Base-by-base conservation (phyloP, 345 rosid species). In the Gossypium longicalyx region DNA sequence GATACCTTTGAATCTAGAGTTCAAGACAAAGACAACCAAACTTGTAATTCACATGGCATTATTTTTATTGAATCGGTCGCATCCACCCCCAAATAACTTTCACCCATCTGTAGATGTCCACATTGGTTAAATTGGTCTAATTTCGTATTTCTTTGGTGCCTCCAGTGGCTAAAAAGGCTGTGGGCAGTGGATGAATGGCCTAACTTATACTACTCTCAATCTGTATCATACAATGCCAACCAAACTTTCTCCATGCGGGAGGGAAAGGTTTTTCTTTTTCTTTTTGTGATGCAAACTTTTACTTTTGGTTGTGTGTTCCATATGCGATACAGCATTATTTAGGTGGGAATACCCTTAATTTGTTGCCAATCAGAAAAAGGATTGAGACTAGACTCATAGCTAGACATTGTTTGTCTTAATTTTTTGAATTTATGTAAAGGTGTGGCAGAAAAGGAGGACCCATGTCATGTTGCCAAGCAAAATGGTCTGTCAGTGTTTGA, bases 401-500 rank as follows among this genome's bases (percentile, higher is more conserved):
- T 20, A 44, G 10, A 8, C 2, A 34, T 51, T 51, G 25, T 69
- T 49, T 27, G 43, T 17, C 52, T 60, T 23, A 29, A 51, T 58
- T 60, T 29, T 68, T 58, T 72, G 70, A 75, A 69, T 52, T 34
- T 45, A 59, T 51, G 72, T 12, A 45, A 53, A 56, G 63, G 52
- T 73, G 58, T 57, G 62, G 74, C 79, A 71, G 29, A 52, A 56
- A 70, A 76, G 77, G 68, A 76, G 77, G 71, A 74, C 77, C 75
- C 77, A 51, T 62, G 59, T 19, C 78, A 77, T 75, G 79, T 68
- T 83, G 56, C 15, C 7, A 3, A 61, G 34, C 71, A 77, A 27
- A 38, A 65, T 48, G 60, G 60, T 70, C 45, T 51, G 72, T 3
- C 7, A 4, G 60, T 29, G 25, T 52, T 71, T 19, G 41, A 63